phyloP scores from a whole-genome alignment of 331 rosid genomes.

The Rhamnella rubrinervis region DNA sequence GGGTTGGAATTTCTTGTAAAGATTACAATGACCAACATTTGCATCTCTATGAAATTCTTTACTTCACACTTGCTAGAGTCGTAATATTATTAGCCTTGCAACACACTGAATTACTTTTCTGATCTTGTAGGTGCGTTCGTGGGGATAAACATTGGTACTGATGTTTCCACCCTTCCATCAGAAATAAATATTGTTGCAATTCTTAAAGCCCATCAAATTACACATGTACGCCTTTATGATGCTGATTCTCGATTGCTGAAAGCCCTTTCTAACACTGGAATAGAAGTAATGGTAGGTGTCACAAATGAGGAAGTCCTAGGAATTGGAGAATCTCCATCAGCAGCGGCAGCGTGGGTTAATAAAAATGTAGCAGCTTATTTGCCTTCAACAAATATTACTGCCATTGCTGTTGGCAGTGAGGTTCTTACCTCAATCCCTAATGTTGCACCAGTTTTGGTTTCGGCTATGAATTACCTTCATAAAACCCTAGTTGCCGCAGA shows the following conservation, averaged over 20 bases:
- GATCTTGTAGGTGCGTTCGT: constrained; percentile 77
- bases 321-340: constrained; percentile 73
- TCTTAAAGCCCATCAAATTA: constrained; percentile 70
- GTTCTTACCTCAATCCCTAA: constrained; percentile 75
- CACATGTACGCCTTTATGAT: constrained; percentile 78
- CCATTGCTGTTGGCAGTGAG: constrained; percentile 88
- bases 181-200: constrained; percentile 56
- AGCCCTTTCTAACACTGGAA: constrained; percentile 69
- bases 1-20: not conserved
- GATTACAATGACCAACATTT: not conserved
- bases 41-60: not conserved
- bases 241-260: constrained; percentile 73
- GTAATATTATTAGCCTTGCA: too few relatives aligned
- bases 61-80: too few relatives aligned
- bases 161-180: constrained; percentile 70
- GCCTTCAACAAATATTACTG: constrained; percentile 83
- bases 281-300: constrained; percentile 81
- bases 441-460: constrained; percentile 69
- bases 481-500: constrained; percentile 78
- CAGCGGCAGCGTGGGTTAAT: constrained; percentile 81
- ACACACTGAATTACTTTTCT: constrained; percentile 21
- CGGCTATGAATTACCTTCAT: constrained; percentile 83
- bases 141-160: constrained; percentile 83
- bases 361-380: constrained; percentile 74
- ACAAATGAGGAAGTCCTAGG: constrained; percentile 66